Base-by-base conservation (phyloP, 1,284 basidiomycete genomes). In the Kwoniella shivajii region DNA sequence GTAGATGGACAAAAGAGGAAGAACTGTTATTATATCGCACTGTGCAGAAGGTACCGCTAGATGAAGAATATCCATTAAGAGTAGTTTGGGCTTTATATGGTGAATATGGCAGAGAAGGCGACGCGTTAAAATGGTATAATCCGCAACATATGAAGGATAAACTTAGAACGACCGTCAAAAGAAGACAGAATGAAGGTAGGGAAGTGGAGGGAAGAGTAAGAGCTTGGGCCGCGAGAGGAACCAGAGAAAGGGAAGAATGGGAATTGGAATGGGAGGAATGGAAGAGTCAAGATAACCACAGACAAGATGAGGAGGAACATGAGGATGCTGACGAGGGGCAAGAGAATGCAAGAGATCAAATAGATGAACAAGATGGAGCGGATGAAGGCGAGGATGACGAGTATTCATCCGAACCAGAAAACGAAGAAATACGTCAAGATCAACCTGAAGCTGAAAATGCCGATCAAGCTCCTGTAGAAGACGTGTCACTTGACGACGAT, bases 71-170 rank as follows among this genome's bases (percentile, higher is more conserved):
- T 50, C 73, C 73, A 1, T 34, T 66, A 4, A 39, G 57, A 37
- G 69, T 72, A 3, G 68, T 68, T 1, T 64, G 61, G 60, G 63
- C 67, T 26, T 54, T 76, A 0, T 59, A 71, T 46, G 74, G 74
- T 24, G 73, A 73, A 41, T 52, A 50, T 41, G 74, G 72, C 0
- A 18, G 27, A 20, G 7, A 56, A 1, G 41, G 42, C 1, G 36
- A 61, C 14, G 16, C n/a, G 1, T 58, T 76, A 24, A 56, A 61
- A 42, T 31, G 59, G 27, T 71, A 61, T 56, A 72, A 67, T 44
- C 52, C 64, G 2, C 71, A 74, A 56, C 69, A 76, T 54, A 74
- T 76, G 73, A 71, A 71, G 42, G 67, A 69, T 38, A 73, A 73
- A 62, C 67, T 76, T 64, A 43, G 62, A 11, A 54, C 51, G 2